These are phyloP conservation scores for Fraxinus velutina DNA, from an alignment of 305 asterid genomes.

Conservation along the genomic window DNA sequence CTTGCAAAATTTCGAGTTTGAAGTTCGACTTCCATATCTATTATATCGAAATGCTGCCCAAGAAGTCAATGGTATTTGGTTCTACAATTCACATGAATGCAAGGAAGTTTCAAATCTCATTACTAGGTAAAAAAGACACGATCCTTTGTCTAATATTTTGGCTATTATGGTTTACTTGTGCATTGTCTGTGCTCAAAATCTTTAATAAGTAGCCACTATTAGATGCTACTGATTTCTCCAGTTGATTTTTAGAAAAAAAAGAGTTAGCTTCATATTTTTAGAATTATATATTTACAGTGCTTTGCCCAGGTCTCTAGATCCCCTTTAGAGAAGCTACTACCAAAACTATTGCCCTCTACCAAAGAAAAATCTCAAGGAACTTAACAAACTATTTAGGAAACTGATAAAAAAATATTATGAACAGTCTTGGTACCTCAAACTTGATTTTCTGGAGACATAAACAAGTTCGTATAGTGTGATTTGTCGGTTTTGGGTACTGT, in stretches of 20 bases:
- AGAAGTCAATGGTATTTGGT: conserved; percentile 41
- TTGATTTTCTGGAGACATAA: neutral
- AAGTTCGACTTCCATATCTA: conserved; percentile 73
- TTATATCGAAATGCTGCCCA: conserved; percentile 68
- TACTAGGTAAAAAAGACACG: conserved; percentile 37
- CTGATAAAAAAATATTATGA: neutral
- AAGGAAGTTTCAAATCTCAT: conserved; percentile 72
- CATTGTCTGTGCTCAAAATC: neutral
- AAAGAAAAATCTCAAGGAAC: neutral
- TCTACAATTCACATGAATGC: conserved; percentile 68
- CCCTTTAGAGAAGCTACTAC: neutral
- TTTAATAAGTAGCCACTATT: neutral
- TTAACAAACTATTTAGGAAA: neutral
- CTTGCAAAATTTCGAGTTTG: conserved; percentile 72
- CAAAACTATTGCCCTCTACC: neutral
- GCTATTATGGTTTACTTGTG: neutral
- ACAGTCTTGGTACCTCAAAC: neutral
- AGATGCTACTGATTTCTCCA: neutral
- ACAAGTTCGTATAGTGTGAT: neutral
- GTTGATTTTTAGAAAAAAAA: neutral
- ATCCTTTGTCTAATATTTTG: neutral
- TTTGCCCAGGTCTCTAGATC: neutral
- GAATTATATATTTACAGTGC: neutral
- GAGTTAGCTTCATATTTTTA: neutral
- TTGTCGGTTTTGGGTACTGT: neutral